Evolutionary conservation across 306 rosid genomes (phyloP).

Genomic region (Castanea sativa): DNA sequence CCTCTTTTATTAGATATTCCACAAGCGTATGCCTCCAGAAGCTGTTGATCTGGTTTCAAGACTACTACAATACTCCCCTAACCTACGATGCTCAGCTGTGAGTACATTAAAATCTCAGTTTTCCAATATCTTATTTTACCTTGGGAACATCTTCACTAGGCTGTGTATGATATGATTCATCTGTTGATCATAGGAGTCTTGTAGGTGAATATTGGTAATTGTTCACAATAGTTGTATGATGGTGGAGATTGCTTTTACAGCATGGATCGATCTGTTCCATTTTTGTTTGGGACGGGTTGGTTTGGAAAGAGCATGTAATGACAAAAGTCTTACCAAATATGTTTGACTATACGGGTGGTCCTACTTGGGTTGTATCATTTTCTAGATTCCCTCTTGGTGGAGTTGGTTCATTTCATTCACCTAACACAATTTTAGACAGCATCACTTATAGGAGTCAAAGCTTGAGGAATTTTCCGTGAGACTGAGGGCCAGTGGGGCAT

Average conservation of each 20-base stretch:
- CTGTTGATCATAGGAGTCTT: not conserved
- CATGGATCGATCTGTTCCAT: not conserved
- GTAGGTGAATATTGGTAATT: not conserved
- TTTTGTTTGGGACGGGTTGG: not conserved
- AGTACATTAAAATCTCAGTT: conserved; percentile 23
- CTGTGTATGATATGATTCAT: not conserved
- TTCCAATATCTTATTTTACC: not conserved
- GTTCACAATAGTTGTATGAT: not conserved
- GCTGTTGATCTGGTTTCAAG: conserved; percentile 98
- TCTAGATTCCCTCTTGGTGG: not conserved
- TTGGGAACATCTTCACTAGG: not conserved
- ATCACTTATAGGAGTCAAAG: not conserved
- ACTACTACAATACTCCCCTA: conserved; percentile 90
- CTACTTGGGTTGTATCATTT: not conserved
- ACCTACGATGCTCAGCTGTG: conserved; percentile 89
- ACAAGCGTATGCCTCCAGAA: conserved; percentile 98
- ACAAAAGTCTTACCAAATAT: not conserved
- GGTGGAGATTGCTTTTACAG: not conserved
- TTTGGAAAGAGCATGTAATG: not conserved
- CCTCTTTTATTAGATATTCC: conserved; percentile 60
- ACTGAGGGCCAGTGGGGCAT: not conserved
- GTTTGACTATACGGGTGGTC: not conserved
- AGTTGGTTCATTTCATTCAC: not conserved
- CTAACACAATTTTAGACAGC: not conserved
- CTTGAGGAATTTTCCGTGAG: not conserved